These are phyloP conservation scores for Sarocladium oryzae DNA, from an alignment of 2,329 filamentous ascomycete species.

Conservation along the genomic window DNA sequence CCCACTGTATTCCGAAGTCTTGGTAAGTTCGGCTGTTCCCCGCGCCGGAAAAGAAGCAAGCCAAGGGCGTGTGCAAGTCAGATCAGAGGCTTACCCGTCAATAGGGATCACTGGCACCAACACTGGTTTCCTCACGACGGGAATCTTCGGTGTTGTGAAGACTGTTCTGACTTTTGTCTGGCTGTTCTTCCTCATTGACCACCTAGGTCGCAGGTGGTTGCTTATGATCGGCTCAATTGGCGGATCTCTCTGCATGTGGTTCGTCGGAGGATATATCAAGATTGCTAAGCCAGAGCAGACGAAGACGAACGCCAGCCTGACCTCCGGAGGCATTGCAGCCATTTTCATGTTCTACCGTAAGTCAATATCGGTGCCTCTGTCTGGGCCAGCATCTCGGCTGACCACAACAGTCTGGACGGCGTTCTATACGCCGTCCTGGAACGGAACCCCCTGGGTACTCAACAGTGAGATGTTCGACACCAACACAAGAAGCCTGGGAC, in stretches of 20 bases:
- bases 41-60: no score
- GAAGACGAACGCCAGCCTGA: conserved; percentile 21
- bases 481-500: conserved; percentile 56
- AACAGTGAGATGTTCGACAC: conserved; percentile 72
- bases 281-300: conserved; percentile 28
- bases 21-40: conserved; percentile 14
- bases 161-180: conserved; percentile 57
- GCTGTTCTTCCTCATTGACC: conserved; percentile 58
- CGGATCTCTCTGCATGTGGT: conserved; percentile 55
- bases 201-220: conserved; percentile 36
- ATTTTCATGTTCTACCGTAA: conserved; percentile 60
- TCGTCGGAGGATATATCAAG: conserved; percentile 50
- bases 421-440: conserved; percentile 67
- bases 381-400: neutral
- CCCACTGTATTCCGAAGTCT: conserved; percentile 30
- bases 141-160: conserved; percentile 61
- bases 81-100: no score
- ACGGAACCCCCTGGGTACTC: conserved; percentile 69
- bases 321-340: conserved; percentile 46
- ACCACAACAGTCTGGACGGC: conserved; percentile 34
- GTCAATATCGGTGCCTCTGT: conserved; percentile 40
- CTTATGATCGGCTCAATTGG: conserved; percentile 54
- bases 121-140: conserved; percentile 45
- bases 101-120: conserved; percentile 34
- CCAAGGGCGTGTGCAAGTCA: no score